These are phyloP conservation scores for Daldinia vernicosa DNA, from an alignment of 495 filamentous ascomycete genomes.

Conservation along the genomic window DNA sequence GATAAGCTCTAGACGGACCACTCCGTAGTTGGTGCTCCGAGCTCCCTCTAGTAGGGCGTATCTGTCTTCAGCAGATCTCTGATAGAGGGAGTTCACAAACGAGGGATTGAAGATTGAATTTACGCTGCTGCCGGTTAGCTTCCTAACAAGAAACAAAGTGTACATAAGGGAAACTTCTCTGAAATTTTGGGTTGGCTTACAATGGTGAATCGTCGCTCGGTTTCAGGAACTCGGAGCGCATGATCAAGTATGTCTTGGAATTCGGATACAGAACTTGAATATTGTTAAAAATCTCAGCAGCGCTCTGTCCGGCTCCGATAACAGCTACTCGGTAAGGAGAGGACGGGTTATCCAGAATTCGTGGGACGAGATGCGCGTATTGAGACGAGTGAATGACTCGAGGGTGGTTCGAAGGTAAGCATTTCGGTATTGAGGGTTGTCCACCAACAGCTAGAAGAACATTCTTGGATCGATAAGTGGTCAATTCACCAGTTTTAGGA, in stretches of 20 bases:
- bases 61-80: slow-evolving; percentile 68
- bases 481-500: slow-evolving; percentile 46
- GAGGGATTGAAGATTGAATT: slow-evolving; percentile 96
- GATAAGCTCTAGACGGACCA: slow-evolving; percentile 86
- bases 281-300: slow-evolving; percentile 94
- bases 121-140: slow-evolving; percentile 65
- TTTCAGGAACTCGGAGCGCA: slow-evolving; percentile 79
- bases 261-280: slow-evolving; percentile 84
- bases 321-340: slow-evolving; percentile 78
- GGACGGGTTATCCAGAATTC: slow-evolving; percentile 65
- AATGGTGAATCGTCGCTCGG: slow-evolving; percentile 97
- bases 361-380: slow-evolving; percentile 72
- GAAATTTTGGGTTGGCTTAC: slow-evolving; percentile 59
- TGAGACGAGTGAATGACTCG: slow-evolving; percentile 90
- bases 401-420: slow-evolving; percentile 66
- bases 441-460: slow-evolving; percentile 90
- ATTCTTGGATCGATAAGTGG: slow-evolving; percentile 67
- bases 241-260: slow-evolving; percentile 76
- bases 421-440: slow-evolving; percentile 75
- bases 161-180: background rate
- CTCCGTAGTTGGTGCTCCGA: slow-evolving; percentile 89
- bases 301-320: slow-evolving; percentile 88
- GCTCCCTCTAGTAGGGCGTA: slow-evolving; percentile 69
- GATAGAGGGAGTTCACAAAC: slow-evolving; percentile 77
- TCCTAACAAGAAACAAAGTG: too few relatives aligned